Conservation (phyloP, 192 early-diverging fungal species). For the Coemansia sp. region DNA sequence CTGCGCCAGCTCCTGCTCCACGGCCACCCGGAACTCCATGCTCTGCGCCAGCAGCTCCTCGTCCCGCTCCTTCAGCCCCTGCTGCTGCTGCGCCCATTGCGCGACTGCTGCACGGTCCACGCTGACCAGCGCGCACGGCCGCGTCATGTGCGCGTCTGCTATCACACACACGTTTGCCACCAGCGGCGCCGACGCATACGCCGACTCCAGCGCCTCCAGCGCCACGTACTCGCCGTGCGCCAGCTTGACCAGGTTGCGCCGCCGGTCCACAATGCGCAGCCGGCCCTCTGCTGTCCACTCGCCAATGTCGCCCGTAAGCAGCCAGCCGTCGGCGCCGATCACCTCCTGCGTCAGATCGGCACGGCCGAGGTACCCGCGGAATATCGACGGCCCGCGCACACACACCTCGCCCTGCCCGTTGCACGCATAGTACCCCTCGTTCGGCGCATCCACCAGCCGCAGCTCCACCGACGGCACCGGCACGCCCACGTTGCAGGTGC, state of each 20-base stretch:
- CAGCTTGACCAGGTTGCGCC: slow-evolving; percentile 93
- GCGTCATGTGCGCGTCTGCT: slow-evolving; percentile 66
- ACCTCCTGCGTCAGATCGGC: slow-evolving; percentile 63
- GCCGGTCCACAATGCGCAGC: slow-evolving; percentile 84
- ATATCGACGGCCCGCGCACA: slow-evolving; percentile 77
- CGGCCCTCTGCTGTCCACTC: slow-evolving; percentile 77
- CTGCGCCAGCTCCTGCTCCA: slow-evolving; percentile 22
- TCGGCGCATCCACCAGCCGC: slow-evolving; percentile 74
- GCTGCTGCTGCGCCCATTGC: not conserved
- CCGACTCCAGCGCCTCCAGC: slow-evolving; percentile 88
- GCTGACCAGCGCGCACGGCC: slow-evolving; percentile 77
- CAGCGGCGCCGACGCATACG: slow-evolving; percentile 72
- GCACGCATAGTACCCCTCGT: slow-evolving; percentile 62
- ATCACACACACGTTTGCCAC: slow-evolving; percentile 79
- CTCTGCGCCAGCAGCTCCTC: not conserved
- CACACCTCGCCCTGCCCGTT: slow-evolving; percentile 78
- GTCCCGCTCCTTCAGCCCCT: not conserved
- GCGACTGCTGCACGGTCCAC: slow-evolving; percentile 27
- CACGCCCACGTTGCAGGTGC: slow-evolving; percentile 66
- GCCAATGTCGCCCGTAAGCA: slow-evolving; percentile 88
- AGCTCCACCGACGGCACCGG: slow-evolving; percentile 76
- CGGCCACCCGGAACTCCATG: not conserved
- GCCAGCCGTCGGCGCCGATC: slow-evolving; percentile 77
- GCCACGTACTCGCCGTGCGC: slow-evolving; percentile 92
- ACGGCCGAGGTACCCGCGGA: slow-evolving; percentile 80